These are phyloP conservation scores for Coniella lustricola DNA, from an alignment of 2,329 filamentous ascomycete genomes.

Conservation along the genomic window DNA sequence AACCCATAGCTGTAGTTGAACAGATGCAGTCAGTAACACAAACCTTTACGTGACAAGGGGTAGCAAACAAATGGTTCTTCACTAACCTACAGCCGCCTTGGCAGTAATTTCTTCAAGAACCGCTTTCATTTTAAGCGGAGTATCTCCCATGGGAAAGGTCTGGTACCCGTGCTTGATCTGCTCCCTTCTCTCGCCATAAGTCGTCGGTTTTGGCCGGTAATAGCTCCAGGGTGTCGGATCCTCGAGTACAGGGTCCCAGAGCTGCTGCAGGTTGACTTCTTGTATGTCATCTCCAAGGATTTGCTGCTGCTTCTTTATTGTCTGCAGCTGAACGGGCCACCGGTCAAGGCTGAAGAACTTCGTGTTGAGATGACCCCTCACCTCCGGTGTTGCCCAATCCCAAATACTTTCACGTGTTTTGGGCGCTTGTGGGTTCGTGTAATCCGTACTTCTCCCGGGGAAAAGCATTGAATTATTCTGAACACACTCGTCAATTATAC, in stretches of 20 bases:
- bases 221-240: slow-evolving; percentile 22
- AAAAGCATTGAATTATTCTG: slow-evolving; percentile 36
- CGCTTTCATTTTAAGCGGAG: slow-evolving; percentile 26
- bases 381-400: slow-evolving; percentile 27
- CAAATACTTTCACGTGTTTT: slow-evolving; percentile 26
- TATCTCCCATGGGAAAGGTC: slow-evolving; percentile 31
- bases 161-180: slow-evolving; percentile 25
- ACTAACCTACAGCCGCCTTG: slow-evolving; percentile 12
- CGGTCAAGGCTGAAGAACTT: slow-evolving; percentile 39
- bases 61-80: no score
- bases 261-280: slow-evolving; percentile 21
- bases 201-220: slow-evolving; percentile 18
- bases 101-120: slow-evolving; percentile 19
- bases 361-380: slow-evolving; percentile 18
- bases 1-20: slow-evolving; percentile 6
- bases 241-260: slow-evolving; percentile 23
- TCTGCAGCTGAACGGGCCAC: slow-evolving; percentile 40
- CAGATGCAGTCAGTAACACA: neutral
- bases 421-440: slow-evolving; percentile 19
- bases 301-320: slow-evolving; percentile 20
- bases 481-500: slow-evolving; percentile 37
- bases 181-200: slow-evolving; percentile 20
- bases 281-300: slow-evolving; percentile 22
- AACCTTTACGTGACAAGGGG: neutral
- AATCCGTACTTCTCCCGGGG: slow-evolving; percentile 27